Evolutionary conservation across 2,329 filamentous ascomycete genomes (phyloP), one percentile per base, ranked within the genome.

Genomic region (Ambrosiella beaveri): DNA sequence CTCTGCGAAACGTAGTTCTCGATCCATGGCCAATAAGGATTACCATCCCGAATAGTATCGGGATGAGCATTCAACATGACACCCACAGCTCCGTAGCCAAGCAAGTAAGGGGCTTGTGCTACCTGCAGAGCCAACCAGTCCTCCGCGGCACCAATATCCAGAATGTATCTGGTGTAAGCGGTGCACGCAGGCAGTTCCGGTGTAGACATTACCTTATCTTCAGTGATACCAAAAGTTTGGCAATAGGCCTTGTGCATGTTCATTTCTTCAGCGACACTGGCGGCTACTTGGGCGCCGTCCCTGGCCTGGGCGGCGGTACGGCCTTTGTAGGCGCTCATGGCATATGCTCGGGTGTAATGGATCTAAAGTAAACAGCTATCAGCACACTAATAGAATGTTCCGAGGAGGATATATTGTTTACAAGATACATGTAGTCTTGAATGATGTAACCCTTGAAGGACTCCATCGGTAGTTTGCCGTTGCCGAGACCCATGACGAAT

Each of bases 381-480:
- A 8, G 7, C 7, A 12, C 19, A 41, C 55, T 15, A 37, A 15
- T 17, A 13, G 38, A 15, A 54, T 39, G 37, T 39, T 40, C 35
- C 15, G 27, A 56, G 12, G 40, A 27, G 51, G 53, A 15, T 3
- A 45, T 47, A n/a, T 39, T 13, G 19, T 75, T 47, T 65, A 93
- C 86, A 49, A 96, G 72, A 66, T 93, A 97, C 3, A 95, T 75
- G 65, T 96, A 96, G 65, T 97, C 91, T 65, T 97, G 91, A 8
- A 93, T 77, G 58, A 97, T 80, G 67, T 96, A 97, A 44, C 85
- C 78, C 68, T 89, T 93, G 74, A 95, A 97, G 0, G 82, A 84
- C 49, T 85, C 79, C 0, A 85, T 64, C 0, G 86, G 84, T 17
- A 97, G 73, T 7, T 79, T 84, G 0, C 88, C 89, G 60, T 84